Percentiles rank a stretch among this genome's conserved stretches.
These are phyloP conservation scores for Nepenthes mirabilis DNA, from an alignment of 148 eudicot genomes.

Conservation along the genomic window DNA sequence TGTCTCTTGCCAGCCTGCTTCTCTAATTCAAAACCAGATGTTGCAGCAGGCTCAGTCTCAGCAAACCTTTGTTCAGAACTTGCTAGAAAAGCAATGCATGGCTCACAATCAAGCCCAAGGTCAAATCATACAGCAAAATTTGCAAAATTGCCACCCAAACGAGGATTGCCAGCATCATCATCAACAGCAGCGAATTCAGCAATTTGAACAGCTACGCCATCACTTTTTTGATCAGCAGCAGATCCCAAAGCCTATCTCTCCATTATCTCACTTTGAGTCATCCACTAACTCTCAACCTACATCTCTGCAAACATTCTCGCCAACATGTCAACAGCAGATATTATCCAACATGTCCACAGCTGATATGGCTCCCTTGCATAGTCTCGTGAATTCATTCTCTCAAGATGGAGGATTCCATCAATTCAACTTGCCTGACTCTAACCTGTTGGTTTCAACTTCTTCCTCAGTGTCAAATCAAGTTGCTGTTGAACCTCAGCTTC, in stretches of 20 bases:
- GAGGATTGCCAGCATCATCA: slow-evolving; percentile 28
- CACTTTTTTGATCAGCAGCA: slow-evolving; percentile 27
- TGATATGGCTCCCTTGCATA: slow-evolving; percentile 35
- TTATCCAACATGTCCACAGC: slow-evolving; percentile 27
- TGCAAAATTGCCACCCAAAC: slow-evolving; percentile 19
- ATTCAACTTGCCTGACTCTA: slow-evolving; percentile 31
- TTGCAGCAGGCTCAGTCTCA: slow-evolving; percentile 43
- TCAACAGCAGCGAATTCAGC: slow-evolving; percentile 7
- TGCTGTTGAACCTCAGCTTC: slow-evolving; percentile 46
- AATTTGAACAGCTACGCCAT: slow-evolving; percentile 23
- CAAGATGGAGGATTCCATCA: slow-evolving; percentile 48
- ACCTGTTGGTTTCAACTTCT: slow-evolving; percentile 30
- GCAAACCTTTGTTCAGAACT: slow-evolving; percentile 27
- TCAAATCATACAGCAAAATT: slow-evolving; percentile 42
- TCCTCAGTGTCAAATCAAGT: slow-evolving; percentile 18
- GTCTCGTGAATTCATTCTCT: slow-evolving; percentile 52
- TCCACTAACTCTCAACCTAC: slow-evolving; percentile 34
- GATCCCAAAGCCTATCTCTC: slow-evolving; percentile 20
- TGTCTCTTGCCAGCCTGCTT: slow-evolving; percentile 17
- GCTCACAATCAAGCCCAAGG: slow-evolving; percentile 31
- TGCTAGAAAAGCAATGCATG: slow-evolving; percentile 9
- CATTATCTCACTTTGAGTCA: slow-evolving; percentile 32
- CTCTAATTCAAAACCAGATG: slow-evolving; percentile 29
- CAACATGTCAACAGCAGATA: slow-evolving; percentile 30
- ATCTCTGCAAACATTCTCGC: slow-evolving; percentile 10